phyloP scores from a whole-genome alignment of 139 green algal genomes.

The Coccomyxa sp. region DNA sequence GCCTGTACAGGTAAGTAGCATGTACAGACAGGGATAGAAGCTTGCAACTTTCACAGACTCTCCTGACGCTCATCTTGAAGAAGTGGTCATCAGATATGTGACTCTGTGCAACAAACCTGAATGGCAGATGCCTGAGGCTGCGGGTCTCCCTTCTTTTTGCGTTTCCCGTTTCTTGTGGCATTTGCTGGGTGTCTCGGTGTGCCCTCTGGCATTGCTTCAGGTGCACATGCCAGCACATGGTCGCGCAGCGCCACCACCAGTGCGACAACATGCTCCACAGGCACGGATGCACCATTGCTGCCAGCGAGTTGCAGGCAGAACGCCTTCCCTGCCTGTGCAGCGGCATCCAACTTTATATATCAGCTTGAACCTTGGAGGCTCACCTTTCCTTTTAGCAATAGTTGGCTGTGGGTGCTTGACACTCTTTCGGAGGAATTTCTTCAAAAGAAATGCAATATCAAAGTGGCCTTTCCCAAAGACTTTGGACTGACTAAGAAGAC shows the following conservation, averaged over 20 bases:
- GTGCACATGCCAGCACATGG: conserved; percentile 42
- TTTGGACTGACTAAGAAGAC: too few relatives aligned
- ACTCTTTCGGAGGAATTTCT: neutral
- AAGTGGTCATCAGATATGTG: too few relatives aligned
- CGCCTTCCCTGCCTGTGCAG: neutral
- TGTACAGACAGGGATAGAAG: neutral
- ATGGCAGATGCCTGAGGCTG: neutral
- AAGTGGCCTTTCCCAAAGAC: too few relatives aligned
- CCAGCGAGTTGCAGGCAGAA: neutral
- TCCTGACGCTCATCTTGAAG: too few relatives aligned
- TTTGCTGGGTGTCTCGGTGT: neutral
- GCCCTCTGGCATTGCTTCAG: neutral
- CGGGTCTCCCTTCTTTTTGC: neutral
- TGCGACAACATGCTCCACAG: conserved; percentile 44
- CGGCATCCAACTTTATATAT: neutral
- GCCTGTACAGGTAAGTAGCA: neutral
- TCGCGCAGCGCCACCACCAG: conserved; percentile 30
- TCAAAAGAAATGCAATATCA: too few relatives aligned
- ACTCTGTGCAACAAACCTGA: neutral
- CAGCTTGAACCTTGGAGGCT: neutral
- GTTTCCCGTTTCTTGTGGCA: conserved; percentile 22
- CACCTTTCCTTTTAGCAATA: conserved; percentile 2
- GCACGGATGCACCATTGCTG: conserved; percentile 11
- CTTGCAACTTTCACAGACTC: too few relatives aligned
- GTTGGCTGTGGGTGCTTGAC: neutral